These are phyloP conservation scores for Gymnopilus junonius DNA, from an alignment of 768 basidiomycete genomes.

Conservation along the genomic window DNA sequence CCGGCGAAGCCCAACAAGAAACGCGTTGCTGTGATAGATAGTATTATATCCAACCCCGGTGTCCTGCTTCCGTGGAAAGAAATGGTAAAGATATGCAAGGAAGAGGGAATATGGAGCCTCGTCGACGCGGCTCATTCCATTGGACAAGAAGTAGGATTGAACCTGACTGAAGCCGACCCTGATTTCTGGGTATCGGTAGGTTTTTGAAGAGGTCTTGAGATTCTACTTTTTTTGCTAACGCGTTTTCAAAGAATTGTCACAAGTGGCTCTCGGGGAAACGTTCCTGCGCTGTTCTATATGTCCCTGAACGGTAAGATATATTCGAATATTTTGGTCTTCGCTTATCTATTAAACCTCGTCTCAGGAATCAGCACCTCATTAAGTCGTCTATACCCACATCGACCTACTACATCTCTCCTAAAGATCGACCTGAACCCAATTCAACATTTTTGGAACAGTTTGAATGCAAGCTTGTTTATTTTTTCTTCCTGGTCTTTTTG, in stretches of 20 bases:
- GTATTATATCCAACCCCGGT: constrained; percentile 68
- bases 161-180: constrained; percentile 58
- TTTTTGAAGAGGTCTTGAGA: background rate
- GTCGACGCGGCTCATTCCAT: constrained; percentile 85
- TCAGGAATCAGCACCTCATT: constrained; percentile 68
- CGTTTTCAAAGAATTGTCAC: constrained; percentile 66
- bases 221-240: background rate
- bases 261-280: constrained; percentile 85
- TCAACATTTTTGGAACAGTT: constrained; percentile 53
- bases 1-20: constrained; percentile 42
- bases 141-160: constrained; percentile 72
- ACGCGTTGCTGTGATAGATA: constrained; percentile 72
- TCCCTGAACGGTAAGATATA: constrained; percentile 52
- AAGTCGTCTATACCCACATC: constrained; percentile 64
- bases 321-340: background rate
- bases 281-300: constrained; percentile 72
- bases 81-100: constrained; percentile 65
- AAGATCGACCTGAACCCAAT: constrained; percentile 35
- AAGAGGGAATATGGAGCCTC: constrained; percentile 67
- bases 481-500: background rate
- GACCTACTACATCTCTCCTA: constrained; percentile 52
- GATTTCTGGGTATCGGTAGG: constrained; percentile 83
- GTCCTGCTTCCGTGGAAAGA: constrained; percentile 78
- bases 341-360: background rate
- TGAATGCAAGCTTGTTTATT: constrained; percentile 40